phyloP scores from a whole-genome alignment of 148 eudicot genomes.

The Diospyros lotus region DNA sequence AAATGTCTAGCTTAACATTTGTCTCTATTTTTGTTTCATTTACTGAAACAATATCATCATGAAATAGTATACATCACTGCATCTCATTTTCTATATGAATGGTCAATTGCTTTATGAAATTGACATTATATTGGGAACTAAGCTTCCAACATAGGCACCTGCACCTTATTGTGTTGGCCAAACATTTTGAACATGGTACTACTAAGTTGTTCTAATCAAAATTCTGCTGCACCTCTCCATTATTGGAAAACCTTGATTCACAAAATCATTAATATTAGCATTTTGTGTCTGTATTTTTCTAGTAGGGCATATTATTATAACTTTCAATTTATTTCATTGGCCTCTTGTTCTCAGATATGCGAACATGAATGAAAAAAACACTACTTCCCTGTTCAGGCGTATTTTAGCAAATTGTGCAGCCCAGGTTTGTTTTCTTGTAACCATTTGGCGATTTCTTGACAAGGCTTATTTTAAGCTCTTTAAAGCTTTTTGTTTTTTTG shows the following conservation, averaged over 20 bases:
- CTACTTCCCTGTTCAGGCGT: constrained; percentile 43
- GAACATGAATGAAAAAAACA: constrained; percentile 54
- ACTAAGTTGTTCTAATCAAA: background rate
- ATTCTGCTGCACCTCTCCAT: background rate
- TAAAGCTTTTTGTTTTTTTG: background rate
- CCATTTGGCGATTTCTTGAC: no score
- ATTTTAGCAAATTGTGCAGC: constrained; percentile 53
- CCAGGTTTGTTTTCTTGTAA: constrained; percentile 42
- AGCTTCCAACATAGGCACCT: no score
- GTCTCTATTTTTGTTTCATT: no score
- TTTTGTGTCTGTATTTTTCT: background rate
- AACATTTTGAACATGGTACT: background rate
- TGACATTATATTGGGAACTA: no score
- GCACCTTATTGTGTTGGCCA: background rate
- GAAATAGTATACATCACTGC: no score
- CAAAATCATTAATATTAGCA: background rate
- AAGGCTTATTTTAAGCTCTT: background rate
- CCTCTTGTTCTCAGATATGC: constrained; percentile 13
- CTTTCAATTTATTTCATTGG: background rate
- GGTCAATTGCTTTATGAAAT: no score
- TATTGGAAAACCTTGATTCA: background rate
- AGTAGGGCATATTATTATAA: background rate
- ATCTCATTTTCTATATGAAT: no score
- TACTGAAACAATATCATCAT: no score
- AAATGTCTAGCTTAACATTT: no score